Evolutionary conservation across 2,329 filamentous ascomycete genomes (phyloP).

Genomic region (Hymenotorrendiella dingleyae): DNA sequence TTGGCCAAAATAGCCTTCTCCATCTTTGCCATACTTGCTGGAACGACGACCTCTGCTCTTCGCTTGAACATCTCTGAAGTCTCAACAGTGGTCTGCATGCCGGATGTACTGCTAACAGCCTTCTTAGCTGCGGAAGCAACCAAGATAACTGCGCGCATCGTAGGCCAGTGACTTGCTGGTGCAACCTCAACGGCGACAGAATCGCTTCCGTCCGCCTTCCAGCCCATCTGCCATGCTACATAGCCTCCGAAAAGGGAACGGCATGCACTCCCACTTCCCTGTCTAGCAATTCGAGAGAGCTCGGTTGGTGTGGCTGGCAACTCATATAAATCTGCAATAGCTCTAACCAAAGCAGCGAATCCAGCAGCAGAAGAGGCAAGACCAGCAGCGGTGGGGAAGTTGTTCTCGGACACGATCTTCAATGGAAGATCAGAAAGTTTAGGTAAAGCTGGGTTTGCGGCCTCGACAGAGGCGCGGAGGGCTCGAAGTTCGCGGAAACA

Average conservation of each 20-base stretch:
- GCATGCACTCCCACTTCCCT: slow-evolving; percentile 93
- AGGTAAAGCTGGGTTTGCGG: slow-evolving; percentile 65
- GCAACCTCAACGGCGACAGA: slow-evolving; percentile 85
- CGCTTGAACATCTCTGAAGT: slow-evolving; percentile 83
- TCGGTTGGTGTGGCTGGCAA: slow-evolving; percentile 76
- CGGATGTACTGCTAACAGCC: slow-evolving; percentile 83
- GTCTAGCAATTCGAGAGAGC: slow-evolving; percentile 81
- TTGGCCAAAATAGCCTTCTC: slow-evolving; percentile 69
- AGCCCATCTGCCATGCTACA: slow-evolving; percentile 86
- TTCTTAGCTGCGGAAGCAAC: slow-evolving; percentile 94
- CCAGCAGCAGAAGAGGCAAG: slow-evolving; percentile 68
- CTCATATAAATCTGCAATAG: slow-evolving; percentile 86
- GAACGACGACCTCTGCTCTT: slow-evolving; percentile 71
- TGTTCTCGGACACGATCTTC: slow-evolving; percentile 91
- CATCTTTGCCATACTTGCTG: slow-evolving; percentile 77
- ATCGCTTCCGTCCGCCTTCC: slow-evolving; percentile 71
- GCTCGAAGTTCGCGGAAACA: slow-evolving; percentile 83
- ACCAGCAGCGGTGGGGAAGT: slow-evolving; percentile 96
- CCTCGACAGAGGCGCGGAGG: slow-evolving; percentile 71
- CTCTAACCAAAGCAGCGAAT: slow-evolving; percentile 68
- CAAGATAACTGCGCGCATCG: slow-evolving; percentile 87
- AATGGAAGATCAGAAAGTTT: slow-evolving; percentile 73
- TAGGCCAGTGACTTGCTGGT: slow-evolving; percentile 84
- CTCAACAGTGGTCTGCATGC: slow-evolving; percentile 94
- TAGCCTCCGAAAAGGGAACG: slow-evolving; percentile 91